These are phyloP conservation scores for Serendipita sp. DNA, from an alignment of 768 basidiomycete species.

Conservation along the genomic window DNA sequence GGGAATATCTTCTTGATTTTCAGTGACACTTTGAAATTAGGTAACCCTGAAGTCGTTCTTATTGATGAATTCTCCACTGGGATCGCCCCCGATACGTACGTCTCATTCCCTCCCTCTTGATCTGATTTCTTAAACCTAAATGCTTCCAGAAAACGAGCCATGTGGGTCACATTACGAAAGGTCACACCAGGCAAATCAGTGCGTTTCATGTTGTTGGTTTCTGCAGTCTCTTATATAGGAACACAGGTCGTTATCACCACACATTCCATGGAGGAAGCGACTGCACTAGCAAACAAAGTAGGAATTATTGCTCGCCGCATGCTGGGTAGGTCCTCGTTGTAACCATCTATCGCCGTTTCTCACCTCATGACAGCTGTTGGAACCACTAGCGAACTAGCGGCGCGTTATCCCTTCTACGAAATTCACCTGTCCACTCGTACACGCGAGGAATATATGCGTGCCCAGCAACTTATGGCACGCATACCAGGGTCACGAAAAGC, in stretches of 20 bases:
- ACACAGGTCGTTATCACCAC: background rate
- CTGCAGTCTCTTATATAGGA: background rate
- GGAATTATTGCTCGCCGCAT: slow-evolving; percentile 59
- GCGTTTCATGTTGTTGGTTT: background rate
- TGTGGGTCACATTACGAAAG: slow-evolving; percentile 58
- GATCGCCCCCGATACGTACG: slow-evolving; percentile 54
- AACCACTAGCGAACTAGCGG: slow-evolving; percentile 43
- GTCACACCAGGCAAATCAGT: slow-evolving; percentile 55
- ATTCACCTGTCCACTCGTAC: slow-evolving; percentile 58
- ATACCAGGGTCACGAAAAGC: slow-evolving; percentile 50
- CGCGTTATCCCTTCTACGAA: slow-evolving; percentile 59
- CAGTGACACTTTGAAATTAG: slow-evolving; percentile 20
- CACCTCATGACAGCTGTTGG: slow-evolving; percentile 37
- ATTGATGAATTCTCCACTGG: slow-evolving; percentile 79
- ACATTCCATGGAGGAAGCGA: slow-evolving; percentile 72
- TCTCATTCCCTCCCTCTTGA: background rate
- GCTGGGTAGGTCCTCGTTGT: slow-evolving; percentile 32
- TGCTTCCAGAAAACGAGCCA: slow-evolving; percentile 42
- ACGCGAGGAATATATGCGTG: slow-evolving; percentile 40
- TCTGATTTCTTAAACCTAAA: background rate
- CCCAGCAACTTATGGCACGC: slow-evolving; percentile 43
- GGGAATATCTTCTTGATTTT: background rate
- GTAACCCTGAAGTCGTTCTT: slow-evolving; percentile 60
- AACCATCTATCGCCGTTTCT: background rate
- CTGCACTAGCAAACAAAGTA: slow-evolving; percentile 58